These are phyloP conservation scores for Aspergillus sp. DNA, from an alignment of 2,329 filamentous ascomycete species.

Conservation along the genomic window DNA sequence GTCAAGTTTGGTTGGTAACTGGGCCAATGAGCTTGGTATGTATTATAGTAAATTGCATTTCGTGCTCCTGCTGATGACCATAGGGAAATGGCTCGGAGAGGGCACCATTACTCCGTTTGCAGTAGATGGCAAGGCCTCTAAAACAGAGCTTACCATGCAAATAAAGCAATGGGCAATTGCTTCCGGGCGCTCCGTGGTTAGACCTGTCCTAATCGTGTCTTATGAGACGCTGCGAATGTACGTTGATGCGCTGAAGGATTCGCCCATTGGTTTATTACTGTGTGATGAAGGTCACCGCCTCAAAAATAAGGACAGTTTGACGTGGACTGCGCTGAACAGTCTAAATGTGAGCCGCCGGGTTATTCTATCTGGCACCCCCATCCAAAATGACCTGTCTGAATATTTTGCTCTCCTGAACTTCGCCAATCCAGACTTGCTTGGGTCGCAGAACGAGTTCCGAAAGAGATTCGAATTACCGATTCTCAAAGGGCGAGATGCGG, in stretches of 20 bases:
- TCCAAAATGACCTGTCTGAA: constrained; percentile 97
- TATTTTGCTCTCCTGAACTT: constrained; percentile 96
- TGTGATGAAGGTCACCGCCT: constrained; percentile 95
- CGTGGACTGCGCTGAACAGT: constrained; percentile 82
- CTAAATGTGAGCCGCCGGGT: constrained; percentile 87
- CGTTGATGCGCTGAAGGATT: constrained; percentile 80
- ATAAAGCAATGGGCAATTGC: constrained; percentile 92
- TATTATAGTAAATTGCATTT: not conserved
- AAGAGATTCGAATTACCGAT: constrained; percentile 94
- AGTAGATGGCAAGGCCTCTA: constrained; percentile 91
- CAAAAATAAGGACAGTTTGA: constrained; percentile 95
- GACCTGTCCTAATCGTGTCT: constrained; percentile 93
- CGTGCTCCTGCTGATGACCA: constrained; percentile 12
- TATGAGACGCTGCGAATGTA: constrained; percentile 94
- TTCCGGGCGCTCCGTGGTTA: constrained; percentile 77
- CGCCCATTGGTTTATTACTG: constrained; percentile 83
- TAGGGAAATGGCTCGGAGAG: constrained; percentile 85
- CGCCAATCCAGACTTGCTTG: constrained; percentile 86
- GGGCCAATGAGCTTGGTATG: constrained; percentile 79
- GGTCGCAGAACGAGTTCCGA: constrained; percentile 81
- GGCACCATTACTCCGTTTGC: constrained; percentile 90
- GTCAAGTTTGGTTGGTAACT: constrained; percentile 92
- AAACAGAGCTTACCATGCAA: constrained; percentile 84
- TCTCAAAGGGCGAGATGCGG: constrained; percentile 80
- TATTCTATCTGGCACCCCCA: constrained; percentile 92